Base-by-base conservation (phyloP, 176 grass and related monocot genomes). In the Urochloa ruziziensis region DNA sequence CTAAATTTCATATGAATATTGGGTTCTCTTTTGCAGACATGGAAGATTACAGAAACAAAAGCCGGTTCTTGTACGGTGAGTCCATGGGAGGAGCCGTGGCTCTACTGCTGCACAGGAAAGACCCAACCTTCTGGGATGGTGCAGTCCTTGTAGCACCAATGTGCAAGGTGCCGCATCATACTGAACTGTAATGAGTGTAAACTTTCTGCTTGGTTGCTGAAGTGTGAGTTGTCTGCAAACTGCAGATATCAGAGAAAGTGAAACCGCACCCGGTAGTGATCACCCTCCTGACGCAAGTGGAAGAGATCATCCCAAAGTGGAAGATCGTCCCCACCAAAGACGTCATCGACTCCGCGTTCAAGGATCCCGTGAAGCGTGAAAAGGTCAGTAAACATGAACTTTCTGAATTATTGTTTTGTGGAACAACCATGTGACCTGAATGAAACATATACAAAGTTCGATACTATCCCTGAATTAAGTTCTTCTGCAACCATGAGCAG, bases 281-380 rank as follows among this genome's bases (percentile, higher is more conserved):
- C 40, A 89, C 68, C 15, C 84, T 99, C 16, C 83, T 99, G 42
- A 94, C 93, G 16, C 87, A 90, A 58, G 62, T 99, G 29, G 91
- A 99, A 85, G 93, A 99, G 59, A 86, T 99, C 63, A 99, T 99
- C 75, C 96, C 93, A 17, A 94, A 91, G 29, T 96, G 96, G 93
- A 99, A 96, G 80, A 92, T 99, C 40, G 96, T 99, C 18, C 96
- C 91, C 0, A 89, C 87, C 73, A 99, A 99, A 51, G 93, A 99
- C 17, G 89, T 94, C 69, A 94, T 99, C 10, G 80, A 99, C 69
- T 96, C 96, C 0, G 96, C 89, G 2, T 96, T 96, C 80, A 94
- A 96, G 77, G 91, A 99, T 25, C 91, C 96, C 0, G 5, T 96
- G 77, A 99, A 99, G 62, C 96, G 91, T 1, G 93, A 96, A 58